Percentiles rank a stretch among this genome's conserved stretches.
Evolutionary conservation across 495 filamentous ascomycete species (phyloP).

Genomic region (Achaetomiella virescens): DNA sequence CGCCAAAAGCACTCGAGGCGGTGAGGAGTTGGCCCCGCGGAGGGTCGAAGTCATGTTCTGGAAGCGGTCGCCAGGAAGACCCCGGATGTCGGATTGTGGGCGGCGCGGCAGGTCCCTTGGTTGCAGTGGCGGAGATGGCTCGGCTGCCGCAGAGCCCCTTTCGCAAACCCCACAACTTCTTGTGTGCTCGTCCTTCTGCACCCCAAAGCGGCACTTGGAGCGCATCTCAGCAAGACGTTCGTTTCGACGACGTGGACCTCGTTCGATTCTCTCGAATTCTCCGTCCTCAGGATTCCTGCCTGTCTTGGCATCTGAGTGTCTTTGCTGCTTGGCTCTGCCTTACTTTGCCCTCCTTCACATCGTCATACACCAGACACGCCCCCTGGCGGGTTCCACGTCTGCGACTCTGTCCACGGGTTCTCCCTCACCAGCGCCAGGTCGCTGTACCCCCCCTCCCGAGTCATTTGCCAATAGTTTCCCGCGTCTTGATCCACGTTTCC

Average conservation of each 20-base stretch:
- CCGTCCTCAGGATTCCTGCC: not conserved
- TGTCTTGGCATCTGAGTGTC: slow-evolving; percentile 8
- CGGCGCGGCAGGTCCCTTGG: not conserved
- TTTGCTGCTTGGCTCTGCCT: slow-evolving; percentile 5
- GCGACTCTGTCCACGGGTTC: not conserved
- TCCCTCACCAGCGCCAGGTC: not conserved
- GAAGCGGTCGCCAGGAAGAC: not conserved
- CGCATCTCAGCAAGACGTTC: not conserved
- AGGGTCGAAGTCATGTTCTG: not conserved
- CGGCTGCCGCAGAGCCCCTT: slow-evolving; percentile 13
- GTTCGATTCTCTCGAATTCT: slow-evolving; percentile 4
- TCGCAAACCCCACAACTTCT: not conserved
- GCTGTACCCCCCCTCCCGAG: slow-evolving; percentile 12
- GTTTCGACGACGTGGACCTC: slow-evolving; percentile 15
- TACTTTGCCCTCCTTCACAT: not conserved
- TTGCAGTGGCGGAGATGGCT: slow-evolving; percentile 14
- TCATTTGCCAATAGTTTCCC: slow-evolving; percentile 18
- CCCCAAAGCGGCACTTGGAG: not conserved
- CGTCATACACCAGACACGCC: slow-evolving; percentile 9
- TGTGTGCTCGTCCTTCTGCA: not conserved
- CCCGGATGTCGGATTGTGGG: not conserved
- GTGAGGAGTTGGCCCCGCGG: not conserved
- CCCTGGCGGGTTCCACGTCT: slow-evolving; percentile 19
- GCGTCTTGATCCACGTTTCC: not conserved
- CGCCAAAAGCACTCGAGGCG: no score